Evolutionary conservation across 2,329 filamentous ascomycete genomes (phyloP).

Genomic region (Penicillium sp.): DNA sequence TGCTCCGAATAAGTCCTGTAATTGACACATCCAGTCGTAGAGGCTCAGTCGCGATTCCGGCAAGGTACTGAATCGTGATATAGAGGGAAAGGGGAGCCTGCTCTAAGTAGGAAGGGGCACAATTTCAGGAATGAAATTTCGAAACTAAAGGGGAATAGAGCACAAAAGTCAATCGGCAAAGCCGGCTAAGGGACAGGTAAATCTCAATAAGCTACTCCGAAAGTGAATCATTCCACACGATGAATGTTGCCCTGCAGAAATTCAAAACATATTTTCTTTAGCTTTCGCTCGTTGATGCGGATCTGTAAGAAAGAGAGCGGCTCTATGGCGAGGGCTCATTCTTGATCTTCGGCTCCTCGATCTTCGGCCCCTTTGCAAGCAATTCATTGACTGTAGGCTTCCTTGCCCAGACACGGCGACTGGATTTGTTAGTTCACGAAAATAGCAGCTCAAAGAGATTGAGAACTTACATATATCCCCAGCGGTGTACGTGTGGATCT

Average conservation of each 20-base stretch:
- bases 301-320: background rate
- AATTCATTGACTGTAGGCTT: conserved; percentile 18
- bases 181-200: background rate
- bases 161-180: background rate
- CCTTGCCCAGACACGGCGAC: conserved; percentile 20
- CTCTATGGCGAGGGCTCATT: background rate
- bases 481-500: conserved; percentile 19
- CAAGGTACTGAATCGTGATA: too few relatives aligned
- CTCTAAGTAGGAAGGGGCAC: background rate
- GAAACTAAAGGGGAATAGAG: background rate
- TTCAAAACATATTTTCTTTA: background rate
- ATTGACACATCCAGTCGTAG: too few relatives aligned
- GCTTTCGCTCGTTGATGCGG: background rate
- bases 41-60: too few relatives aligned
- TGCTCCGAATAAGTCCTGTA: too few relatives aligned
- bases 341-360: background rate
- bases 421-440: conserved; percentile 7
- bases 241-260: background rate
- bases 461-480: conserved; percentile 17
- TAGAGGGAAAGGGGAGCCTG: background rate
- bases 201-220: background rate
- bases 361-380: background rate
- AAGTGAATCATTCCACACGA: background rate
- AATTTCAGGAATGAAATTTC: background rate
- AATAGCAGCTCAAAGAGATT: background rate